Percentiles rank a stretch among this genome's conserved stretches.
These are phyloP conservation scores for Yamadazyma takamatsuzukensis DNA, from an alignment of 805 yeast species.

Conservation along the genomic window DNA sequence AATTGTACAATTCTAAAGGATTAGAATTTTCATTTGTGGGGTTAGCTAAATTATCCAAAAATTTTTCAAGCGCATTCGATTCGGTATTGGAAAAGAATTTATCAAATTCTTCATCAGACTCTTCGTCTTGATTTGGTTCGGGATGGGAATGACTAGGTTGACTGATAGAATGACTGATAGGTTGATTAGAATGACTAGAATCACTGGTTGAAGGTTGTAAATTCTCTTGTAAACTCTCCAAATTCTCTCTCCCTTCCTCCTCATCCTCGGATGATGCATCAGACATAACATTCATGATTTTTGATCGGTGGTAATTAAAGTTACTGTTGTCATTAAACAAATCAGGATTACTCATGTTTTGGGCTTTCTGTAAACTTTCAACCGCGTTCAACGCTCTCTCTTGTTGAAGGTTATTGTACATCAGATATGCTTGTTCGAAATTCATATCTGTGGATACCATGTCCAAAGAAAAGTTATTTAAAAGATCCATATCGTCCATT, in stretches of 20 bases:
- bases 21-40: slow-evolving; percentile 15
- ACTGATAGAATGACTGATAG: neutral
- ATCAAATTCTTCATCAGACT: slow-evolving; percentile 26
- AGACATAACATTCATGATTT: neutral
- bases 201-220: neutral
- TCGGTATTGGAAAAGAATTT: slow-evolving; percentile 35
- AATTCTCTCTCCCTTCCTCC: slow-evolving; percentile 3
- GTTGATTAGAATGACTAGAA: neutral
- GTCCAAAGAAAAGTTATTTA: slow-evolving; percentile 14
- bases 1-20: slow-evolving; percentile 30
- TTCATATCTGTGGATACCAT: slow-evolving; percentile 35
- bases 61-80: slow-evolving; percentile 36
- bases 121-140: slow-evolving; percentile 5
- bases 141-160: too few species aligned
- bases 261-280: neutral
- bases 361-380: slow-evolving; percentile 37
- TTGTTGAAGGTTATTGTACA: slow-evolving; percentile 38
- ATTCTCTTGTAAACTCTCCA: too few species aligned
- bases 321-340: too few species aligned
- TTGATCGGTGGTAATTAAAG: slow-evolving; percentile 5
- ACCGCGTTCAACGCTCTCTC: slow-evolving; percentile 31
- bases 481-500: slow-evolving; percentile 7
- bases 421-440: slow-evolving; percentile 42
- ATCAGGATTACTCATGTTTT: too few species aligned
- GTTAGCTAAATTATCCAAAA: slow-evolving; percentile 37